Base-by-base conservation (phyloP, 495 filamentous ascomycete genomes). In the Aspergillus heteromorphus region DNA sequence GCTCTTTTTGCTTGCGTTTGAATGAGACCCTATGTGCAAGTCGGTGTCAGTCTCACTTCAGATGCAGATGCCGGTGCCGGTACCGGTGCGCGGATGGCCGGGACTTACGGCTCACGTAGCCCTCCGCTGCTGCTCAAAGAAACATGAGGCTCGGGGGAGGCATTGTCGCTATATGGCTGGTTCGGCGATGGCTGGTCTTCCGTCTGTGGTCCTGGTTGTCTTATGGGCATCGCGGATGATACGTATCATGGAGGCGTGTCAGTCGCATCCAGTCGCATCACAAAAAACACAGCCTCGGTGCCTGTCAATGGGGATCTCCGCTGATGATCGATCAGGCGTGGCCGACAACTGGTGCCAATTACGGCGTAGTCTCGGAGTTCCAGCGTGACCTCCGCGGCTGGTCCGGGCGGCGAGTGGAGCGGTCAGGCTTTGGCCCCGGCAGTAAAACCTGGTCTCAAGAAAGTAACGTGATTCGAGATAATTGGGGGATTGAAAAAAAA, bases 1-100 rank as follows among this genome's bases (percentile, higher is more conserved):
- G 76, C 63, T 79, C 79, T 61, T 90, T 91, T 60, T 83, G 82
- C 64, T 89, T 91, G 59, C 87, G 85, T 74, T 95, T 93, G 74
- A 96, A 96, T 16, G 86, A 83, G 48, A 91, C 77, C 2, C 88
- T 87, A 54, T 63, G 49, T 20, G 1, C 4, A 19, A 10, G 13
- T 14, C n/a, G n/a, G n/a, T n/a, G 19, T 67, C 34, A 71, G 66
- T 48, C 27, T 21, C 17, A n/a, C n/a, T n/a, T n/a, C n/a, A n/a
- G n/a, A n/a, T n/a, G n/a, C n/a, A n/a, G n/a, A n/a, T n/a, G 11
- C 31, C 38, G 34, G 10, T 38, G 5, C 34, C 1, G 2, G 34
- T n/a, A 13, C 34, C 1, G 34, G 34, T 38, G 34, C 34, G 13
- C 34, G 34, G 34, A 14, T 14, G 34, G 34, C 34, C 14, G 20